phyloP scores from a whole-genome alignment of 2,329 filamentous ascomycete genomes.

The Fusarium buxicola region DNA sequence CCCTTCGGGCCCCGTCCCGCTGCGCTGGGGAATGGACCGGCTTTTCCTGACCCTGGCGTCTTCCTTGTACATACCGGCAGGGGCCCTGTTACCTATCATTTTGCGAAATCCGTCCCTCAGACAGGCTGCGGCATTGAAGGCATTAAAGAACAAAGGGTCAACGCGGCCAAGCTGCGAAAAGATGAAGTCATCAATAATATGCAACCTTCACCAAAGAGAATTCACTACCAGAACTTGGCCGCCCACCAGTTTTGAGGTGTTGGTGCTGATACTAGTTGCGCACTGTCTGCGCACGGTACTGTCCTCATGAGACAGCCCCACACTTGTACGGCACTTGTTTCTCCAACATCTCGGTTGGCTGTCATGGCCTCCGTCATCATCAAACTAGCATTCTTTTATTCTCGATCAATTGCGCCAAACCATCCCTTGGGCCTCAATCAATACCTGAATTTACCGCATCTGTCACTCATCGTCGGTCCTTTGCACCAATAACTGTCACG shows the following conservation, averaged over 20 bases:
- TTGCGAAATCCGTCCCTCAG: conserved; percentile 20
- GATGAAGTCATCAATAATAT: conserved; percentile 23
- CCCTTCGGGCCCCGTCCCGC: conserved; percentile 38
- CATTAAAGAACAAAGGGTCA: conserved; percentile 7
- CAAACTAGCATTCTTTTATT: conserved; percentile 39
- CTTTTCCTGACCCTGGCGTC: conserved; percentile 24
- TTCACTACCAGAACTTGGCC: conserved; percentile 12
- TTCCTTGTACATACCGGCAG: conserved; percentile 22
- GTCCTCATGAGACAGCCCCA: conserved; percentile 33
- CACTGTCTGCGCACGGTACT: conserved; percentile 38
- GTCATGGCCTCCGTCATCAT: conserved; percentile 28
- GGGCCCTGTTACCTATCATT: conserved; percentile 19
- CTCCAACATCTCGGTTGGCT: conserved; percentile 42
- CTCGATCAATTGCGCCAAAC: conserved; percentile 6
- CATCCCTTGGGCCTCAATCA: conserved; percentile 18
- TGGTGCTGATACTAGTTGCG: conserved; percentile 24
- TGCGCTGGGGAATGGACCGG: conserved; percentile 44
- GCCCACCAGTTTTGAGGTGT: conserved; percentile 19
- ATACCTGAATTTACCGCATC: not conserved
- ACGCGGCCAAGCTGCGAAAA: conserved; percentile 5
- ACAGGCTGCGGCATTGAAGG: not conserved
- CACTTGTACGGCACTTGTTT: conserved; percentile 41
- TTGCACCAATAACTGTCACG: not conserved
- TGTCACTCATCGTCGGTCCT: conserved; percentile 4
- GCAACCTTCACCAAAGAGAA: conserved; percentile 2